Base-by-base conservation (phyloP, 345 rosid species). In the Citrus trifoliata region DNA sequence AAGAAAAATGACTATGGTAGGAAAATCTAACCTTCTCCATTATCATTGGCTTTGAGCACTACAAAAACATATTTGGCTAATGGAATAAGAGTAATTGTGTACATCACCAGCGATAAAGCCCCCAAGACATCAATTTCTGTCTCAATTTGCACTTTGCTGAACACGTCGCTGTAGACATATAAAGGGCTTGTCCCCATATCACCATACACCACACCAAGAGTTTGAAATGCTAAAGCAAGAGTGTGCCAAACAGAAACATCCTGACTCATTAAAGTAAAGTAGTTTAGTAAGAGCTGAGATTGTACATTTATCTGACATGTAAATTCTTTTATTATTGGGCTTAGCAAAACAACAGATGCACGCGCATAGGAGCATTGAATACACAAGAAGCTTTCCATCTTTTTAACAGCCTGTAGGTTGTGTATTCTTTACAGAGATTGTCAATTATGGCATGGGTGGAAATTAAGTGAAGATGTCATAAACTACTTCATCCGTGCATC, bases 111-210 rank as follows among this genome's bases (percentile, higher is more conserved):
- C 10, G 99, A 96, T 78, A 96, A 92, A 67, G 99, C 98, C 64
- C 99, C 99, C 82, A 96, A 87, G 86, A 93, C 83, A 85, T 96
- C 98, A 63, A 92, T 90, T 48, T 96, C 99, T 8, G 97, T 88
- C 67, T 83, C 79, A 30, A 96, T 90, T 56, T 84, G 76, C 77
- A 96, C 98, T 85, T 94, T 92, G 88, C 97, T 94, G 85, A 96
- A 96, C 65, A 96, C 99, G 84, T 94, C 99, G 73, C 84, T 67
- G 81, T 92, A 96, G 55, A 96, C 99, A 84, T 96, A 96, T 67
- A 96, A 89, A 74, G 99, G 99, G 81, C 97, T 92, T 56, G 99
- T 92, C 53, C 99, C 98, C 97, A 96, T 83, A 82, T 96, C 99
- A 64, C 99, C 99, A 80, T 96, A 96, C 27, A 96, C 99, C 65